A percentile compares a stretch with the other conserved stretches of the same genome.
Evolutionary conservation across 768 basidiomycete genomes (phyloP).

Genomic region (Phallus indusiatus): DNA sequence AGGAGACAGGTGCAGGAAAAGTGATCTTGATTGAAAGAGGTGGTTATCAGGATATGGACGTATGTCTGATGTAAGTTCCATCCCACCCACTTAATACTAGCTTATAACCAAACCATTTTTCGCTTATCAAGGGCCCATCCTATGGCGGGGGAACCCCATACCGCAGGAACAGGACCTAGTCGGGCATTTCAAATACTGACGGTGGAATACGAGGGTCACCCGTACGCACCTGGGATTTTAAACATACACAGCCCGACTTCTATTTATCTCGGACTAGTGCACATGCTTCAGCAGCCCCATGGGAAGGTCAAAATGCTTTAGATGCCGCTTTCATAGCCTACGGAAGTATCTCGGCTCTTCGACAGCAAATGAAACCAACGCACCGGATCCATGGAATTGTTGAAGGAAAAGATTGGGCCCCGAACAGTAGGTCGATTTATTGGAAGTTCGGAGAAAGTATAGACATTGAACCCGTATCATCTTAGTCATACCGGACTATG

Average conservation of each 20-base stretch:
- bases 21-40: constrained; percentile 20
- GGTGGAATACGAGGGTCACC: constrained; percentile 17
- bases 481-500: constrained; percentile 22
- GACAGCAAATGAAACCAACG: constrained; percentile 27
- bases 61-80: constrained; percentile 54
- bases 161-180: constrained; percentile 11
- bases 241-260: not conserved
- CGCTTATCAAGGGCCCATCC: constrained; percentile 12
- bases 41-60: constrained; percentile 23
- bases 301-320: constrained; percentile 20
- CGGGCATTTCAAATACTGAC: constrained; percentile 14
- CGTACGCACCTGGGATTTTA: constrained; percentile 2
- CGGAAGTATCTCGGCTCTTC: constrained; percentile 22
- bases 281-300: constrained; percentile 19
- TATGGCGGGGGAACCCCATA: constrained; percentile 15
- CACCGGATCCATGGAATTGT: constrained; percentile 25
- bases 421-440: constrained; percentile 15
- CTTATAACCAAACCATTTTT: not conserved
- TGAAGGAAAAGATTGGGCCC: constrained; percentile 16
- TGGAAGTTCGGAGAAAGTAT: too few relatives aligned
- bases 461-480: too few relatives aligned
- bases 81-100: constrained; percentile 1
- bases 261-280: constrained; percentile 8
- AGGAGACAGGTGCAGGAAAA: constrained; percentile 23
- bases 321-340: constrained; percentile 28